phyloP scores from a whole-genome alignment of 1,284 basidiomycete species.

The Cryptococcus sp. region DNA sequence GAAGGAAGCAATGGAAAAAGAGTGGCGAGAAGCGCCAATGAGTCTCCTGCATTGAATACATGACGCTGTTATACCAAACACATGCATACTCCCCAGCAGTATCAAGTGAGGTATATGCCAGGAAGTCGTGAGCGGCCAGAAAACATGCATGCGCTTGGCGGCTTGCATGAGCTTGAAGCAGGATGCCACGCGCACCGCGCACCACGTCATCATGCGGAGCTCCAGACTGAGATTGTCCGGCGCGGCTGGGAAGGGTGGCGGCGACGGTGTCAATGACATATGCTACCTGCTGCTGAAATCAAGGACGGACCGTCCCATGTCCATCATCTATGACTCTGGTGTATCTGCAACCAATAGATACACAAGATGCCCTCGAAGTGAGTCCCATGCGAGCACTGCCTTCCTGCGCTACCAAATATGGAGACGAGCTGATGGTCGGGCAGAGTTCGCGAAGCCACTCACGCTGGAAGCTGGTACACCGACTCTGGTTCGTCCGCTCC shows the following conservation, averaged over 20 bases:
- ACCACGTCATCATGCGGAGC: conserved; percentile 4
- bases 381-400: too few relatives aligned
- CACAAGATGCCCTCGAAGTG: too few relatives aligned
- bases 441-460: conserved; percentile 60
- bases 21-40: background rate
- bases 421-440: too few relatives aligned
- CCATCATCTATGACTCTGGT: too few relatives aligned
- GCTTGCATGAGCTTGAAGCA: too few relatives aligned
- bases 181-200: too few relatives aligned
- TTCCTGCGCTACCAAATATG: too few relatives aligned
- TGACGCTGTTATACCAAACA: conserved; percentile 5
- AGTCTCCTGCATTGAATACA: conserved; percentile 1
- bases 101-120: background rate
- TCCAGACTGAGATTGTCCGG: background rate
- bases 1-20: background rate
- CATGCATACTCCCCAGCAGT: background rate
- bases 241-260: background rate
- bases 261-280: too few relatives aligned
- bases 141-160: too few relatives aligned
- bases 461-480: conserved; percentile 91
- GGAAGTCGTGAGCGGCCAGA: background rate
- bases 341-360: too few relatives aligned
- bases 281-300: too few relatives aligned
- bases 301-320: too few relatives aligned
- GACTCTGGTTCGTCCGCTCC: conserved; percentile 56